phyloP scores from a whole-genome alignment of 2,329 filamentous ascomycete species.

The Pseudogymnoascus sp. region DNA sequence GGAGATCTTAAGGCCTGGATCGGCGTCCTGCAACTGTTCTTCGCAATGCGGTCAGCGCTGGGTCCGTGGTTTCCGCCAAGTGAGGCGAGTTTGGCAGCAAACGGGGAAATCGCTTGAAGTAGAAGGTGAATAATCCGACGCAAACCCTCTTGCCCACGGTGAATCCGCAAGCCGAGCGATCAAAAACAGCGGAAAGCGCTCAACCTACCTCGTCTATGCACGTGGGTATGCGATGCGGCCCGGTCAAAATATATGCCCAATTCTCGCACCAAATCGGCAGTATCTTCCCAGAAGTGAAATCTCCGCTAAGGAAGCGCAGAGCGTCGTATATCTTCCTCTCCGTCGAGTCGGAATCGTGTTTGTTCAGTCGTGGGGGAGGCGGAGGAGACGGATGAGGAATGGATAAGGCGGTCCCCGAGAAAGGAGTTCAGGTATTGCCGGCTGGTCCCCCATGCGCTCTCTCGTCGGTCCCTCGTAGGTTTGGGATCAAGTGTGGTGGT shows the following conservation, averaged over 20 bases:
- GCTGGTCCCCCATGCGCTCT: background rate
- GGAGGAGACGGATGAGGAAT: background rate
- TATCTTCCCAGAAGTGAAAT: background rate
- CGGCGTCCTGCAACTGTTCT: slow-evolving; percentile 3
- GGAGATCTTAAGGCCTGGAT: slow-evolving; percentile 4
- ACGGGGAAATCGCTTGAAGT: background rate
- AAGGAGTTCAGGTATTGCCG: slow-evolving; percentile 6
- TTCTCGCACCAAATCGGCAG: background rate
- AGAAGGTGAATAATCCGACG: background rate
- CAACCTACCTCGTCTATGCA: background rate
- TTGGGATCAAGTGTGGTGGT: background rate
- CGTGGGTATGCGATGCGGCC: background rate
- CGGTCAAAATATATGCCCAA: background rate
- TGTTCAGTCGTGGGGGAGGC: background rate
- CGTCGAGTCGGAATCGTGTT: background rate
- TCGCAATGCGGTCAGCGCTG: slow-evolving; percentile 2
- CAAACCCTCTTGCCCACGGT: background rate
- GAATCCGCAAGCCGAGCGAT: background rate
- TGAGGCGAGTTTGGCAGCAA: background rate
- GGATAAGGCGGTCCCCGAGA: background rate
- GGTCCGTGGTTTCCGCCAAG: background rate
- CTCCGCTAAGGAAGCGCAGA: slow-evolving; percentile 1
- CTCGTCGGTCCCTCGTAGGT: background rate
- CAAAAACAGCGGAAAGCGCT: background rate
- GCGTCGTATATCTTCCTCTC: background rate